Base-by-base conservation (phyloP, 179 eudicot species). In the Amaranthus tricolor region DNA sequence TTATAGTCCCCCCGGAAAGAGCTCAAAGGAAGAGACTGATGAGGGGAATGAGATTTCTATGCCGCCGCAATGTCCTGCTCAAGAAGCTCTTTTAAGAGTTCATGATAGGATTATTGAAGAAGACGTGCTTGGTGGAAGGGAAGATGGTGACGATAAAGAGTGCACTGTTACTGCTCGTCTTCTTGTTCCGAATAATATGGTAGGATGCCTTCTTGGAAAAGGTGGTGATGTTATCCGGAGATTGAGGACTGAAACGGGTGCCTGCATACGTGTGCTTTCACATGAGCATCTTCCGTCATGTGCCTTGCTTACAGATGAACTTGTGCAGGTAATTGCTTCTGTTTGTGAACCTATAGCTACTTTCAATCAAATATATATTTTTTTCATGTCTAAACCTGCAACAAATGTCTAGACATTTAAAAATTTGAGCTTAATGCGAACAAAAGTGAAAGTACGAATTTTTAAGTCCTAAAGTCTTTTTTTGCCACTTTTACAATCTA, bases 171-270 rank as follows among this genome's bases (percentile, higher is more conserved):
- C 85, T 62, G 87, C 88, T 51, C 93, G 97, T 50, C 89, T 92
- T 68, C 90, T 92, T 79, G 97, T 92, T 83, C 88, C 96, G 50
- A 87, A 87, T 72, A 85, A 80, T 78, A 75, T 81, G 82, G 97
- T 92, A 10, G 97, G 97, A 20, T 92, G 97, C 70, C 80, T 92
- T 74, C 76, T 92, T 51, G 97, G 97, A 11, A 90, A 84, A 84
- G 90, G 88, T 62, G 97, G 96, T 60, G 97, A 90, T 78, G 92
- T 92, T 57, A 89, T 92, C 67, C 88, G 84, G 83, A 88, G 84
- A 74, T 82, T 92, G 82, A 86, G 96, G 77, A 89, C 82, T 80
- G 93, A 92, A 74, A 92, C 93, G 44, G 89, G 92, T 76, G 97
- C 97, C 7, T 87, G 80, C 73, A 90, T 92, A 54, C 91, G 97